Evolutionary conservation across 1,284 basidiomycete genomes (phyloP).

Genomic region (Tetrapyrgos nigripes): DNA sequence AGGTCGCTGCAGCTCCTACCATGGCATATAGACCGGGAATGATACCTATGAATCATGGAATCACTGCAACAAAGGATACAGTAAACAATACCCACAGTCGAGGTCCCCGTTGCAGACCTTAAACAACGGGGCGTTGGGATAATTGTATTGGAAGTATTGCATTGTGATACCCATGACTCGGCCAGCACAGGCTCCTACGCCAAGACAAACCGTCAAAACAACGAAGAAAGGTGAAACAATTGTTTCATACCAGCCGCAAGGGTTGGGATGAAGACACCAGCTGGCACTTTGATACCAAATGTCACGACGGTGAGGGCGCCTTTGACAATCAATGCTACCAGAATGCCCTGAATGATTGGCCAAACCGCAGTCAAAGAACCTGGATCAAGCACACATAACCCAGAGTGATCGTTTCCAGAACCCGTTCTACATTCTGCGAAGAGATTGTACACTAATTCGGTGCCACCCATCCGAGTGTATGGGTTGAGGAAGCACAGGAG

Average conservation of each 20-base stretch:
- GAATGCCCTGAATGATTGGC: slow-evolving; percentile 72
- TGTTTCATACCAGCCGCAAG: too few relatives aligned
- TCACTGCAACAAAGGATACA: neutral
- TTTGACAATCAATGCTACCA: slow-evolving; percentile 83
- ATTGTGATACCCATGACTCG: slow-evolving; percentile 87
- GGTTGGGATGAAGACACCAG: slow-evolving; percentile 97
- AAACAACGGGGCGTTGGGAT: slow-evolving; percentile 73
- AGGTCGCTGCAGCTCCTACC: slow-evolving; percentile 88
- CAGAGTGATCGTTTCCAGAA: slow-evolving; percentile 61
- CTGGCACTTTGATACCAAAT: slow-evolving; percentile 93
- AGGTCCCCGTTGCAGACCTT: slow-evolving; percentile 66
- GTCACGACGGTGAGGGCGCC: slow-evolving; percentile 88
- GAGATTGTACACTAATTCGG: slow-evolving; percentile 92
- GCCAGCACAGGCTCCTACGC: slow-evolving; percentile 86
- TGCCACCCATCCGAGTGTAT: slow-evolving; percentile 93
- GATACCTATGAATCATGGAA: slow-evolving; percentile 45
- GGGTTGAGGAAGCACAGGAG: slow-evolving; percentile 88
- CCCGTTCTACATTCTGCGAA: slow-evolving; percentile 83
- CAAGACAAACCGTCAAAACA: too few relatives aligned
- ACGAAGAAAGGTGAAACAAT: too few relatives aligned
- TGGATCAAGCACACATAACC: slow-evolving; percentile 76
- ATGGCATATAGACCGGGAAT: slow-evolving; percentile 91
- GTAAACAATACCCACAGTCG: slow-evolving; percentile 56
- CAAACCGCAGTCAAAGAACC: slow-evolving; percentile 63
- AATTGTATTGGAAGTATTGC: slow-evolving; percentile 77